Base-by-base conservation (phyloP, 179 eudicot genomes). In the Silene vulgaris region DNA sequence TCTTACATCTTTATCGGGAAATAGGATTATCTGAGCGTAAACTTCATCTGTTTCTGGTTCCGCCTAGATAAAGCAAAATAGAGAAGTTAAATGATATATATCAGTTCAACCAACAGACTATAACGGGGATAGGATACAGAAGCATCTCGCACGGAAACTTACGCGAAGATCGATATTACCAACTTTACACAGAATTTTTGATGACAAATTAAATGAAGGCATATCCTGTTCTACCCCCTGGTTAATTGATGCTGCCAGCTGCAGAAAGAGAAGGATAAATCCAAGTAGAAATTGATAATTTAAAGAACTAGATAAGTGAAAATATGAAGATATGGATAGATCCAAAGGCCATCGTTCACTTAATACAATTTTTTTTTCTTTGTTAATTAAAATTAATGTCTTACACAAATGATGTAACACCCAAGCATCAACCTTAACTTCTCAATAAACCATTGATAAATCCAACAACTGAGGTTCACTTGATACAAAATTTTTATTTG, bases 21-120 rank as follows among this genome's bases (percentile, higher is more conserved):
- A 71, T 78, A 94, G 86, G 45, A 89, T 90, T 74, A 93, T 84
- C 78, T 91, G 97, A 5, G 97, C 97, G 78, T 91, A 93, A 61
- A 91, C 97, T 83, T 94, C 96, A 84, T 91, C 97, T 63, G 98
- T 88, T 13, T 92, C 98, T 62, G 86, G 84, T 78, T 94, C 98
- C 79, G 97, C 97, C 98, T 94, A 77, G 72, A 86, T n/a, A 73
- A 69, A 71, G 61, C 69, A 80, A 40, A 43, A 69, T 61, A 73
- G 68, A 73, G 50, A 8, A 75, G 75, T 19, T 48, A 68, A 19
- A 19, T 54, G 43, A 30, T 28, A 45, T 67, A 67, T 61, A 43
- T 11, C 76, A 74, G 68, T 48, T 30, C 19, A 74, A 72, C 23
- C 64, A 23, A 57, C 72, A 17, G 14, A 14, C 59, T 52, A 52